These are phyloP conservation scores for Lactarius sp. DNA, from an alignment of 768 basidiomycete genomes.

Conservation along the genomic window DNA sequence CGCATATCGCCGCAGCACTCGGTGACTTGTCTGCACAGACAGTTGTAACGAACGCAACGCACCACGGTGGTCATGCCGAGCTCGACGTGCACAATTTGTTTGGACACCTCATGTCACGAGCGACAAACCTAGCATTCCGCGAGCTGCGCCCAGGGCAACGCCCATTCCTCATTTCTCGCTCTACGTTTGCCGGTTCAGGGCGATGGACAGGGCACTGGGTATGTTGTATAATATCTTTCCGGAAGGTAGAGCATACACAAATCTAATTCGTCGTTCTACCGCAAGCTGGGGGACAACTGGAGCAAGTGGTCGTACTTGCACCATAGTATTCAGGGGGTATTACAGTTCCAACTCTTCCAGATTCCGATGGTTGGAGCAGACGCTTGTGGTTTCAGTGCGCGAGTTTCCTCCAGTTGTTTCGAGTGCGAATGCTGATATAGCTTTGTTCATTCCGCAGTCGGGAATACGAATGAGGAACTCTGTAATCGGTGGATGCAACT, in stretches of 20 bases:
- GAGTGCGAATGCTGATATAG: neutral
- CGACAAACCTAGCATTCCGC: conserved; percentile 56
- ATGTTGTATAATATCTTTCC: conserved; percentile 21
- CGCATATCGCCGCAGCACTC: conserved; percentile 35
- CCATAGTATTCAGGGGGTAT: conserved; percentile 64
- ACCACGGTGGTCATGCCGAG: conserved; percentile 55
- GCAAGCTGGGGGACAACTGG: conserved; percentile 69
- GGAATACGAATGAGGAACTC: conserved; percentile 74
- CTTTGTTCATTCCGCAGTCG: conserved; percentile 30
- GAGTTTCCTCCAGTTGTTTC: conserved; percentile 9
- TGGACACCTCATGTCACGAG: conserved; percentile 65
- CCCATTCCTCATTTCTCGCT: conserved; percentile 67
- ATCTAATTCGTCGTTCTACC: neutral
- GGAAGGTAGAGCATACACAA: neutral
- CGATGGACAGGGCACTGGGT: conserved; percentile 75
- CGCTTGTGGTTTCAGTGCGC: conserved; percentile 59
- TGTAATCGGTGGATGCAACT: conserved; percentile 86
- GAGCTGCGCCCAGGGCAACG: conserved; percentile 52
- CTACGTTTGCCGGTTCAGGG: conserved; percentile 63
- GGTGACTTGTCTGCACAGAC: conserved; percentile 52
- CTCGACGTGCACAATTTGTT: conserved; percentile 68
- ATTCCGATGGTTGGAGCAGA: conserved; percentile 84
- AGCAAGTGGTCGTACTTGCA: conserved; percentile 72
- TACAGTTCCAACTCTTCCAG: conserved; percentile 82
- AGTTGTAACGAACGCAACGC: conserved; percentile 67